Evolutionary conservation across 2,329 filamentous ascomycete species (phyloP), one percentile per base, ranked within the genome.

Genomic region (Epichloe elymi): DNA sequence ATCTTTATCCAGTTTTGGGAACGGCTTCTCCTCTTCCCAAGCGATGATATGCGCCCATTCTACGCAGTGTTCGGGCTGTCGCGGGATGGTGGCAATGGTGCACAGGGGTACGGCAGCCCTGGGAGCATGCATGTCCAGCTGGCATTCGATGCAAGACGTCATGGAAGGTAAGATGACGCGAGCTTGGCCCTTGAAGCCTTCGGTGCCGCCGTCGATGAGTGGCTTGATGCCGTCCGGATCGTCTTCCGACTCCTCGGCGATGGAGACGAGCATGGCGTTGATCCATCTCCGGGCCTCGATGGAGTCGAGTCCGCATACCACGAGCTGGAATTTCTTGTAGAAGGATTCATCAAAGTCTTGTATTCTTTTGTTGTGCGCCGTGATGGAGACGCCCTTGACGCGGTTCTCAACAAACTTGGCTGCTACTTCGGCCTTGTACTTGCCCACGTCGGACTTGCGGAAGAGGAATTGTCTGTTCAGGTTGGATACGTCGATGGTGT

Each of bases 41-140:
- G 93, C 93, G 56, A 98, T 96, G 62, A 97, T 85, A 65, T 97
- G 91, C 0, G 93, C 94, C 93, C 93, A 98, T 70, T 98, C 93
- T 62, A 98, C 87, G 66, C 93, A 98, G 70, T 98, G 93, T 66
- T 97, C 90, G 1, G 93, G 93, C 64, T 98, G 93, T 14, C 93
- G 86, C 10, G 93, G 93, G 58, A 98, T 97, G 17, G 88, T 94
- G 15, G 93, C 93, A 52, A 98, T 83, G 3, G 93, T 98, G 67
- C 93, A 98, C 30, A 98, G 83, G 1, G 93, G 93, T 0, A 98
- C 91, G 14, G 93, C 89, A n/a, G 89, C 87, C 49, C 91, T 81
- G n/a, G 93, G 94, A 0, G 93, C 91, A 66, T 97, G 90, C 86
- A 98, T 96, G 65, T 97, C 93, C 30, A 98, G 80, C 64, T 98